phyloP scores from a whole-genome alignment of 768 basidiomycete genomes.

The Daedaleopsis sinensis region DNA sequence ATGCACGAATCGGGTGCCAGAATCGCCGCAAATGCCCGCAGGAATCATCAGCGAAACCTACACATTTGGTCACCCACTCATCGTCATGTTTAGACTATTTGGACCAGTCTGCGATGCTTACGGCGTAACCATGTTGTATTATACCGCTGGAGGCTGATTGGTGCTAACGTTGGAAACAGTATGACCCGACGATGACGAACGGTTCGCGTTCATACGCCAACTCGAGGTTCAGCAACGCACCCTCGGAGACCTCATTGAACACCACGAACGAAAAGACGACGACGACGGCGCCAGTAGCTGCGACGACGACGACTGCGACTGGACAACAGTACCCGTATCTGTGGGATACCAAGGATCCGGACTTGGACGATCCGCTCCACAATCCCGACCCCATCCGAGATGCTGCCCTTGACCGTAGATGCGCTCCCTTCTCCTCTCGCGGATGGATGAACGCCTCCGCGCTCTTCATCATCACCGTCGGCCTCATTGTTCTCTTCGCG shows the following conservation, averaged over 20 bases:
- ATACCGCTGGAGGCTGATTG: not conserved
- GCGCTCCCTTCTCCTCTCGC: conserved; percentile 76
- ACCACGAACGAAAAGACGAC: conserved; percentile 40
- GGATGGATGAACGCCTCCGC: conserved; percentile 84
- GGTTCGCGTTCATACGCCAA: conserved; percentile 43
- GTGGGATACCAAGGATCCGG: conserved; percentile 82
- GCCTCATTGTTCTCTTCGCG: conserved; percentile 79
- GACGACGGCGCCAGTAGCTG: conserved; percentile 37
- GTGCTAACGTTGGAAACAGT: conserved; percentile 39
- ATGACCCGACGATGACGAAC: conserved; percentile 52
- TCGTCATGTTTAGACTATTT: no score
- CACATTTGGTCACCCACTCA: no score
- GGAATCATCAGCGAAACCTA: no score
- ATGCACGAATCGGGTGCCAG: no score
- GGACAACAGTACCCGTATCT: conserved; percentile 67
- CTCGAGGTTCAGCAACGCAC: conserved; percentile 60
- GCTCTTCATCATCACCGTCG: conserved; percentile 66
- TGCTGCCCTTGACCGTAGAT: conserved; percentile 57
- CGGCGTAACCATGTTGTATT: no score
- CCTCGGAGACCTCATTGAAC: conserved; percentile 46
- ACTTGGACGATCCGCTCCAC: conserved; percentile 89
- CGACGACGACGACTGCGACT: conserved; percentile 58
- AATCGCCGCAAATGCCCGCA: no score
- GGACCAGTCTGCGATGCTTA: no score
- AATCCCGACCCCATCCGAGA: conserved; percentile 82